Conservation (phyloP, 257 asterid genomes). For the Nicotiana otophora region DNA sequence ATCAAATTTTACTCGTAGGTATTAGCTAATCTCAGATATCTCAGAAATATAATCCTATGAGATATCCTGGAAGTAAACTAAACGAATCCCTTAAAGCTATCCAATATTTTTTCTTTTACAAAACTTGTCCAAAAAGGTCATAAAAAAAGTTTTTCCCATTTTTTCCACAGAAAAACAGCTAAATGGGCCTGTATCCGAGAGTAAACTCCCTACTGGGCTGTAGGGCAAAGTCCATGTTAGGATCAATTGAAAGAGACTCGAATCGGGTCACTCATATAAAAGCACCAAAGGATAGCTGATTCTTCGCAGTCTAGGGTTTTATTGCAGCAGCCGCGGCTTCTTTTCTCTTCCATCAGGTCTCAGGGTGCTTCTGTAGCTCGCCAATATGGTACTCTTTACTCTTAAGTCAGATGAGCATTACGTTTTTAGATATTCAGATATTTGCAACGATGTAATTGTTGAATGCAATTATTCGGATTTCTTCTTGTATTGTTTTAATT, state of each 20-base stretch:
- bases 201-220: background rate
- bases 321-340: conserved; percentile 1
- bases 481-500: background rate
- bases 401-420: no score
- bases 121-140: no score
- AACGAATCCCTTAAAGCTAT: no score
- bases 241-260: background rate
- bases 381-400: background rate
- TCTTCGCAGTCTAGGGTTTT: background rate
- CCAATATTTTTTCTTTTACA: no score
- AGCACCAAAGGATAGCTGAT: background rate
- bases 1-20: no score
- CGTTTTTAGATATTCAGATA: background rate
- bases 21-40: no score
- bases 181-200: background rate
- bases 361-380: background rate
- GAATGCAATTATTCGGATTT: background rate
- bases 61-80: no score
- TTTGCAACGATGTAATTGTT: background rate
- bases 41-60: no score
- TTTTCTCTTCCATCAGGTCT: background rate
- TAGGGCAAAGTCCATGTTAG: background rate
- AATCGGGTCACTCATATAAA: background rate
- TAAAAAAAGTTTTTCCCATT: no score
- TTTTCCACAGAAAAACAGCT: background rate